These are phyloP conservation scores for Oxytropis ochrocephala DNA, from an alignment of 306 rosid genomes.

Conservation along the genomic window DNA sequence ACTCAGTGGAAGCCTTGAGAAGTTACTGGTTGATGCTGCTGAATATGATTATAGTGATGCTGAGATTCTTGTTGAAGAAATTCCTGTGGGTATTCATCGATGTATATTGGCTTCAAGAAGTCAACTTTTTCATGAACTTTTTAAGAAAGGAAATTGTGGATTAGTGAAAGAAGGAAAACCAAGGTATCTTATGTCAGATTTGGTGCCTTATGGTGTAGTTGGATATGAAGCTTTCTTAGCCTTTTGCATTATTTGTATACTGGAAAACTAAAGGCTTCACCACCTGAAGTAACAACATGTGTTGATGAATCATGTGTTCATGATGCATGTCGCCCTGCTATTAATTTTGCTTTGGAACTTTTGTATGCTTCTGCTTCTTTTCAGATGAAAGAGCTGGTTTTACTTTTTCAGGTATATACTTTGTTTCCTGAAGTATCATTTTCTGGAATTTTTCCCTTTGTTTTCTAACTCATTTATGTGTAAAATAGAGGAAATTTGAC, in stretches of 20 bases:
- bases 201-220: slow-evolving; percentile 58
- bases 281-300: slow-evolving; percentile 72
- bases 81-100: slow-evolving; percentile 58
- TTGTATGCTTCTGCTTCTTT: slow-evolving; percentile 84
- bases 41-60: slow-evolving; percentile 72
- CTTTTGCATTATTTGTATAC: slow-evolving; percentile 78
- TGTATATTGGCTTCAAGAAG: slow-evolving; percentile 78
- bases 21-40: slow-evolving; percentile 47
- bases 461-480: background rate
- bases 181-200: slow-evolving; percentile 55
- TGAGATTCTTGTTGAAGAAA: slow-evolving; percentile 64
- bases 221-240: slow-evolving; percentile 68
- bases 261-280: slow-evolving; percentile 69
- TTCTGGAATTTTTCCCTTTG: background rate
- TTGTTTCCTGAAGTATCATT: slow-evolving; percentile 9
- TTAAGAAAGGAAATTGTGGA: slow-evolving; percentile 47
- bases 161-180: slow-evolving; percentile 53
- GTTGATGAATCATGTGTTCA: slow-evolving; percentile 70
- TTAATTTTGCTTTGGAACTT: slow-evolving; percentile 71
- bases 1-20: slow-evolving; percentile 83
- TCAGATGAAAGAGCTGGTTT: slow-evolving; percentile 80
- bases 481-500: background rate
- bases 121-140: slow-evolving; percentile 65
- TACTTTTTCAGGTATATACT: slow-evolving; percentile 63
- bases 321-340: slow-evolving; percentile 84